Evolutionary conservation across 73 alveolate genomes (phyloP).

Genomic region (Paramecium sonneborni): DNA sequence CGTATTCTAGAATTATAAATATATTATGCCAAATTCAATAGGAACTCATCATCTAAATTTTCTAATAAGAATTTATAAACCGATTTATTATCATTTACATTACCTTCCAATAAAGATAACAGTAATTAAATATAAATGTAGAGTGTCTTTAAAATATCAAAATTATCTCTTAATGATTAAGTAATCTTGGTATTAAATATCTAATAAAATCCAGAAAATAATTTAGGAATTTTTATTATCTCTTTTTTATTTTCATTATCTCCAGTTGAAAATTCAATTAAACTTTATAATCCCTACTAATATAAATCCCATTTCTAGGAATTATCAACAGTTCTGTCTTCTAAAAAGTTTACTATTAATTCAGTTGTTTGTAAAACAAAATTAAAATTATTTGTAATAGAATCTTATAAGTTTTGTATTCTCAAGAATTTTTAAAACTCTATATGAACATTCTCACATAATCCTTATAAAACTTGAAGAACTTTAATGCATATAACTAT

Average conservation of each 20-base stretch:
- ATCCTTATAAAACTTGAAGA: not conserved
- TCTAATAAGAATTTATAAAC: not conserved
- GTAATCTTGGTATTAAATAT: not conserved
- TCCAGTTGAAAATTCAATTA: slow-evolving; percentile 24
- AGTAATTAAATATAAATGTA: not conserved
- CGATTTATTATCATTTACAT: not conserved
- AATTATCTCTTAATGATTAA: not conserved
- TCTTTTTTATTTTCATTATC: not conserved
- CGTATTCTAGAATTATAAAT: not conserved
- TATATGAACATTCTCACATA: slow-evolving; percentile 30
- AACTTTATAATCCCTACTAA: not conserved
- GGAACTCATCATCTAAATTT: not conserved
- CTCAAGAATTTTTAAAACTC: not conserved
- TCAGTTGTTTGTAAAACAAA: not conserved
- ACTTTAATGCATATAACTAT: not conserved
- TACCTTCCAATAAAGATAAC: not conserved
- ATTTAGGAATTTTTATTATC: not conserved
- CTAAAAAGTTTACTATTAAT: not conserved
- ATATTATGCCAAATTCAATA: not conserved
- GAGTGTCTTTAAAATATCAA: not conserved
- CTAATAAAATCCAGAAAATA: not conserved
- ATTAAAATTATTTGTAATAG: not conserved
- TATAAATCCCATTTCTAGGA: not conserved
- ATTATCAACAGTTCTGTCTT: not conserved
- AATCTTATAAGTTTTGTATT: not conserved